A percentile compares a stretch with the other conserved stretches of the same genome.
Conservation (phyloP, 2,329 filamentous ascomycete genomes). For the Xylaria sp. region DNA sequence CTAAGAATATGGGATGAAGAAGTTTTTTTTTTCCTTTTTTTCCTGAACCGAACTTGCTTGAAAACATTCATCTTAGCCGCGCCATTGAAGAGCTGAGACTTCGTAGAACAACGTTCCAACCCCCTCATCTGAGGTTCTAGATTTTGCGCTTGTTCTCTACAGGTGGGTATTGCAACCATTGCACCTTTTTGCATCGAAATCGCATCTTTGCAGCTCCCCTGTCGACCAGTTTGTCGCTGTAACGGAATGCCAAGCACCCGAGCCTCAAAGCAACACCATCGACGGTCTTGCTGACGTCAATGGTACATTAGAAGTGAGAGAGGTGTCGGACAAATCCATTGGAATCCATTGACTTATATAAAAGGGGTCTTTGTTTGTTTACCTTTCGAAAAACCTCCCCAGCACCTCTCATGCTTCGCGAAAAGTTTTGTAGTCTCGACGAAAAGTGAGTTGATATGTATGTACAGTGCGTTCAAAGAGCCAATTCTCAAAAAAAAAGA, state of each 20-base stretch:
- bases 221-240: conserved; percentile 2
- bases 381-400: background rate
- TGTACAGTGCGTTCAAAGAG: background rate
- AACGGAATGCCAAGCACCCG: conserved; percentile 26
- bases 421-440: background rate
- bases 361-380: background rate
- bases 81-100: background rate
- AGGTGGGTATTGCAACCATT: conserved; percentile 4
- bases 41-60: too few species aligned
- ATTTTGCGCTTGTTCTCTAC: background rate
- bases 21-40: too few species aligned
- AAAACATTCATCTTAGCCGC: conserved; percentile 3
- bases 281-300: conserved; percentile 16
- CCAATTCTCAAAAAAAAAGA: background rate
- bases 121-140: background rate
- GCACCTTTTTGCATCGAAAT: conserved; percentile 25
- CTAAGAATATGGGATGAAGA: background rate
- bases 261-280: conserved; percentile 10
- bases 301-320: background rate
- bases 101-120: background rate
- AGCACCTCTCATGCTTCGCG: conserved; percentile 1
- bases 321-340: background rate
- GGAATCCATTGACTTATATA: background rate
- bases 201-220: conserved; percentile 20
- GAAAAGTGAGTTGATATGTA: background rate